Evolutionary conservation across 371 early-diverging fungal genomes (phyloP).

Genomic region (Rhizopus microsporus): DNA sequence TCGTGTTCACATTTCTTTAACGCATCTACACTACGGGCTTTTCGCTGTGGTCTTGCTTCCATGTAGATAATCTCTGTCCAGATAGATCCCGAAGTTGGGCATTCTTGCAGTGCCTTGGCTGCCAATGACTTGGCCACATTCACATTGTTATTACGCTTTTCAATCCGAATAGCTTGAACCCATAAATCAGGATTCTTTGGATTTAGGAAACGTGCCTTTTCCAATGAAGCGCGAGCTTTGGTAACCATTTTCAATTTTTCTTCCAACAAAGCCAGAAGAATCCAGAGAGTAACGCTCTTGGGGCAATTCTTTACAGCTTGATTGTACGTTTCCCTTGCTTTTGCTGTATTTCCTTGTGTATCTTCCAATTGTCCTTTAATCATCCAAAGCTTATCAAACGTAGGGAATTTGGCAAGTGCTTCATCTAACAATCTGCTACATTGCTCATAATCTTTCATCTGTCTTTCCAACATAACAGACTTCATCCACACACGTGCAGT

Average conservation of each 20-base stretch:
- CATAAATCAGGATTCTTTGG: slow-evolving; percentile 84
- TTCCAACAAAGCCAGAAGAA: slow-evolving; percentile 78
- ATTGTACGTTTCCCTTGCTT: slow-evolving; percentile 78
- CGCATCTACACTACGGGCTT: slow-evolving; percentile 88
- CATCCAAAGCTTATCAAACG: slow-evolving; percentile 92
- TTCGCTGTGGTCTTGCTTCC: slow-evolving; percentile 88
- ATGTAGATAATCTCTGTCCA: slow-evolving; percentile 90
- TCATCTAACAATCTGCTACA: slow-evolving; percentile 75
- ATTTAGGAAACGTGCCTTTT: slow-evolving; percentile 83
- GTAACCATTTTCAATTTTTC: slow-evolving; percentile 71
- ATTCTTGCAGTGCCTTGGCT: slow-evolving; percentile 90
- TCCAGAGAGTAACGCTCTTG: slow-evolving; percentile 81
- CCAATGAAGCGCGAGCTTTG: slow-evolving; percentile 84
- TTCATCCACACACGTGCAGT: slow-evolving; percentile 95
- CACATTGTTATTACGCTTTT: slow-evolving; percentile 69
- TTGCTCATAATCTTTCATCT: slow-evolving; percentile 63
- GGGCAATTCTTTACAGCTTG: slow-evolving; percentile 82
- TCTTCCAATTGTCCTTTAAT: slow-evolving; percentile 84
- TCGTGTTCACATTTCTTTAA: slow-evolving; percentile 90
- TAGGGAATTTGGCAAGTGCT: slow-evolving; percentile 73
- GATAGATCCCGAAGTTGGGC: slow-evolving; percentile 82
- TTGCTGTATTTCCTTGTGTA: slow-evolving; percentile 47
- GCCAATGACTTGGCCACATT: slow-evolving; percentile 78
- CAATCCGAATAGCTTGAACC: slow-evolving; percentile 88
- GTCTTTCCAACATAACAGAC: slow-evolving; percentile 84